phyloP scores from a whole-genome alignment of 345 rosid genomes.

The Xanthoceras sorbifolium region DNA sequence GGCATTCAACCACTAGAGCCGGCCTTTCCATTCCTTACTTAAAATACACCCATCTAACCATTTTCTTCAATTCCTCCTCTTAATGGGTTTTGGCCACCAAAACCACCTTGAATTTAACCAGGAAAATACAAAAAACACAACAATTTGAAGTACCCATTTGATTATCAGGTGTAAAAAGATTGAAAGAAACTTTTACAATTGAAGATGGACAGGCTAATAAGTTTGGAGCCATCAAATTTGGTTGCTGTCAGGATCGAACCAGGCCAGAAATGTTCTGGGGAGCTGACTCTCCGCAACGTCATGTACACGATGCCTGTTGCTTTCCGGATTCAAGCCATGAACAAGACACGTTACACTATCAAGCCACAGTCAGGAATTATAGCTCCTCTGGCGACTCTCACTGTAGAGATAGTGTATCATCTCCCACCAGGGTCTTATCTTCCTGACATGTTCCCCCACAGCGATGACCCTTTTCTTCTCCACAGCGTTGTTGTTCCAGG shows the following conservation, averaged over 20 bases:
- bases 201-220: slow-evolving; percentile 60
- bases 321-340: slow-evolving; percentile 48
- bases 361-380: slow-evolving; percentile 66
- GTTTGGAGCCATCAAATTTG: slow-evolving; percentile 58
- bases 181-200: neutral
- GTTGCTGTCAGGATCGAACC: slow-evolving; percentile 50
- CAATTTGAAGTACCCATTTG: neutral
- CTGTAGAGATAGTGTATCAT: slow-evolving; percentile 48
- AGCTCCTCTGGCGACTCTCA: slow-evolving; percentile 44
- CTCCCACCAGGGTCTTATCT: slow-evolving; percentile 35
- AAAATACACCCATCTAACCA: slow-evolving; percentile 5
- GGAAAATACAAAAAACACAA: neutral
- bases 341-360: slow-evolving; percentile 43
- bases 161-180: neutral
- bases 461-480: slow-evolving; percentile 52
- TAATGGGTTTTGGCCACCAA: slow-evolving; percentile 1
- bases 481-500: slow-evolving; percentile 71
- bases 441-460: slow-evolving; percentile 44
- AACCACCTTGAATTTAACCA: neutral
- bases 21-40: slow-evolving; percentile 34
- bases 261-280: slow-evolving; percentile 53
- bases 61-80: neutral
- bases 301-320: slow-evolving; percentile 80
- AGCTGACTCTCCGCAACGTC: slow-evolving; percentile 62
- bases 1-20: slow-evolving; percentile 41